Percentiles rank a stretch among this genome's conserved stretches.
phyloP scores from a whole-genome alignment of 306 rosid genomes.

The Begonia masoniana region DNA sequence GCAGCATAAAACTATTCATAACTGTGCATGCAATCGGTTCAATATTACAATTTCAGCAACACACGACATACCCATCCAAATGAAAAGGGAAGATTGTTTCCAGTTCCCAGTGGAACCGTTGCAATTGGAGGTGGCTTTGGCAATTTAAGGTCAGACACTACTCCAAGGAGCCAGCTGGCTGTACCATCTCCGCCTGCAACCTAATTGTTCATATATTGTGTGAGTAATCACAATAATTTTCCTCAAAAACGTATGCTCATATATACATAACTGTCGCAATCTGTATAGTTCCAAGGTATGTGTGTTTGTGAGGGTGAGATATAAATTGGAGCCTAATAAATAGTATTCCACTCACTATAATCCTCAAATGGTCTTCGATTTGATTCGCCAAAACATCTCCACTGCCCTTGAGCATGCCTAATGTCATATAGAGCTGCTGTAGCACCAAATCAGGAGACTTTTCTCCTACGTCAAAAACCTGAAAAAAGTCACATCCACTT shows the following conservation, averaged over 20 bases:
- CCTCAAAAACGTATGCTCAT: too few species aligned
- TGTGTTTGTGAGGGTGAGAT: too few species aligned
- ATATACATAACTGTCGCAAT: too few species aligned
- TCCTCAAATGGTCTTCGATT: slow-evolving; percentile 44
- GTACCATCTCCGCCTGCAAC: slow-evolving; percentile 86
- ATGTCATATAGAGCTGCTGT: slow-evolving; percentile 42
- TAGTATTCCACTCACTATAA: slow-evolving; percentile 42
- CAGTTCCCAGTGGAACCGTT: slow-evolving; percentile 59
- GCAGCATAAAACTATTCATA: not conserved
- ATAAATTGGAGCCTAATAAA: not conserved
- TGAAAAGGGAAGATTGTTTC: slow-evolving; percentile 58
- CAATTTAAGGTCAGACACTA: slow-evolving; percentile 46
- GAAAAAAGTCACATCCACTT: slow-evolving; percentile 4
- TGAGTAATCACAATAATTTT: too few species aligned
- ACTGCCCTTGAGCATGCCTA: slow-evolving; percentile 36
- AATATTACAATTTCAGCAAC: not conserved
- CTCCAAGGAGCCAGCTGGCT: slow-evolving; percentile 75
- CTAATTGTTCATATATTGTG: slow-evolving; percentile 11
- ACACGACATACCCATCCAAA: slow-evolving; percentile 58
- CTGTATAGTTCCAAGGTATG: too few species aligned
- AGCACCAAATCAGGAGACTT: slow-evolving; percentile 71
- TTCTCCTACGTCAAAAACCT: slow-evolving; percentile 81
- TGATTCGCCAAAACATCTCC: slow-evolving; percentile 57
- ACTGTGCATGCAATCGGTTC: too few species aligned
- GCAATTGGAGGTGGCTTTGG: slow-evolving; percentile 50